These are phyloP conservation scores for Mrakia frigida DNA, from an alignment of 768 basidiomycete genomes.

Conservation along the genomic window DNA sequence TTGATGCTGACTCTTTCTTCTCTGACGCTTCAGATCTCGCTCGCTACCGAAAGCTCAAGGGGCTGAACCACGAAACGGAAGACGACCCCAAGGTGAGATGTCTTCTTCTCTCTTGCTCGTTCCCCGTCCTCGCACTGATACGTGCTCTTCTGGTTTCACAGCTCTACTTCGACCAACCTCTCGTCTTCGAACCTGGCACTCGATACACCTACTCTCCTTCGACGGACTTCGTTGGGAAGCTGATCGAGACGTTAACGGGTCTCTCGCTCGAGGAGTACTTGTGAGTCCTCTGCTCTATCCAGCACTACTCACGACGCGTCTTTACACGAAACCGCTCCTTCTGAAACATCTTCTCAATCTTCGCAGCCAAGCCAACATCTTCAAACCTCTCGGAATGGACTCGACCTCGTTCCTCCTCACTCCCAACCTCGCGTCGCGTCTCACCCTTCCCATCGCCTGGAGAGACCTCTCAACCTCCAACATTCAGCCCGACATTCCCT, in stretches of 20 bases:
- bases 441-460: constrained; percentile 6
- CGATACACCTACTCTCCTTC: constrained; percentile 5
- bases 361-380: constrained; percentile 10
- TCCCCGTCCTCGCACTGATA: too few relatives aligned
- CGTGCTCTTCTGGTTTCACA: too few relatives aligned
- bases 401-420: constrained; percentile 10
- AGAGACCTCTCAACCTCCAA: neutral
- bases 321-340: too few relatives aligned
- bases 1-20: neutral
- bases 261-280: constrained; percentile 2
- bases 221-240: neutral
- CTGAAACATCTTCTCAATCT: too few relatives aligned
- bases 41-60: constrained; percentile 12
- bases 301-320: too few relatives aligned
- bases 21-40: neutral
- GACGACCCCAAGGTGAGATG: neutral
- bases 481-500: neutral
- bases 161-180: neutral
- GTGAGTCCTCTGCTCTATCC: neutral
- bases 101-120: neutral
- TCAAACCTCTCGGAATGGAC: neutral
- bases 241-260: neutral
- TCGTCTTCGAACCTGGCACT: neutral
- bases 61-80: neutral
- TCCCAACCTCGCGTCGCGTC: neutral